Evolutionary conservation across 2,329 filamentous ascomycete species (phyloP), one percentile per base, ranked within the genome.

Genomic region (Monosporascus ibericus): DNA sequence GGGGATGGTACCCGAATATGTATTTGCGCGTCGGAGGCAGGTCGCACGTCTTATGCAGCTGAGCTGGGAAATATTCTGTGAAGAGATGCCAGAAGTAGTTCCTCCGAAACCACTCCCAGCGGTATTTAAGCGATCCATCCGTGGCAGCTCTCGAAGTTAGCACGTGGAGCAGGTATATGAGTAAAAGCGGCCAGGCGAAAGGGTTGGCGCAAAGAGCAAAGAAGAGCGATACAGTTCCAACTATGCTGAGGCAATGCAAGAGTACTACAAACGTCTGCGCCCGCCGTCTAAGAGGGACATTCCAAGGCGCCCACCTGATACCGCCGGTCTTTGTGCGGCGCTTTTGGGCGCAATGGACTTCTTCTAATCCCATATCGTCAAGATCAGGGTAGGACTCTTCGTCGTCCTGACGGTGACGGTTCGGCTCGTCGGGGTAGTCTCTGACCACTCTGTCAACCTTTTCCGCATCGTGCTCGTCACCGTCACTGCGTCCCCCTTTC

Each of bases 1-100:
- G 94, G 0, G 94, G 94, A 64, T 97, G 94, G 69, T 97, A 97
- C 44, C 92, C 92, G 63, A 99, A 91, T 57, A 99, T 91, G 73
- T 97, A 99, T 71, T 95, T 96, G 57, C 91, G 80, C 1, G 87
- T 90, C 0, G 90, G 81, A 22, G 88, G 81, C 6, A 99, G 81
- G 52, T 86, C 79, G 59, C 87, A 81, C 4, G 90, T 94, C 59
- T 94, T 90, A 73, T 97, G 91, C 39, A 99, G 79, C 52, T 81
- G 82, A 47, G 91, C 90, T 4, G 94, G 94, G 66, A 95, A 99
- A 74, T 97, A 99, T 17, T 84, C 88, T 25, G 89, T 91, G 66
- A 96, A 97, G 46, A 95, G 81, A 38, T 81, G 88, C 92, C 92
- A 99, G 44, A 95, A 73, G 30, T 82, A 82, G 48, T 87, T 79